A percentile compares a stretch with the other conserved stretches of the same genome.
phyloP scores from a whole-genome alignment of 352 stramenopile genomes.

The Pythium aphanidermatum region DNA sequence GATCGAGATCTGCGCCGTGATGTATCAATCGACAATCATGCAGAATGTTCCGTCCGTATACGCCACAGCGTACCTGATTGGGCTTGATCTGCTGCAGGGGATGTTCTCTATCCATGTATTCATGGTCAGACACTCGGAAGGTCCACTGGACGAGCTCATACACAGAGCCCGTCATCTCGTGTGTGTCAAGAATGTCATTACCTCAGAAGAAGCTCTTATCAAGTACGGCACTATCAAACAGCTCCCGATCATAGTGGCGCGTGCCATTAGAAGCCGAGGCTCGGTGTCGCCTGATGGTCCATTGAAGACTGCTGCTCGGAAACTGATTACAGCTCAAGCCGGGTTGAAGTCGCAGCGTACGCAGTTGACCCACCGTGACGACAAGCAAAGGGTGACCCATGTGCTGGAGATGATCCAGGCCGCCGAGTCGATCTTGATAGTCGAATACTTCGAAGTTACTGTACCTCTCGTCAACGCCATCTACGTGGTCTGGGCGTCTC shows the following conservation, averaged over 20 bases:
- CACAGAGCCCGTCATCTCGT: not conserved
- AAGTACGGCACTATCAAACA: not conserved
- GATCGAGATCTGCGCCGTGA: conserved; percentile 10
- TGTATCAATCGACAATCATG: conserved; percentile 20
- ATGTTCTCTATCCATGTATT: conserved; percentile 7
- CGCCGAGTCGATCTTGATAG: not conserved
- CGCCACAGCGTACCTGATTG: conserved; percentile 9
- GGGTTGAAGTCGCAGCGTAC: not conserved
- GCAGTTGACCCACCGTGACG: not conserved
- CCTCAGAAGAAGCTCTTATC: not conserved
- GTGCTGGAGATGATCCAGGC: not conserved
- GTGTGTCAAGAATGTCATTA: not conserved
- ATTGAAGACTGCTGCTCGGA: not conserved
- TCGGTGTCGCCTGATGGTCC: not conserved
- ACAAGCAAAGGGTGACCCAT: not conserved
- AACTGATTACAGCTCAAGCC: no score
- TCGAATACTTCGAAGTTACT: conserved; percentile 2
- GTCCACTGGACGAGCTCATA: not conserved
- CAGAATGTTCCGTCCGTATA: conserved; percentile 7
- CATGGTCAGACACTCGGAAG: conserved; percentile 8
- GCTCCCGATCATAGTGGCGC: not conserved
- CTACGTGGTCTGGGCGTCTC: not conserved
- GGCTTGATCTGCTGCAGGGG: conserved; percentile 7
- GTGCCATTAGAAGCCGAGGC: not conserved
- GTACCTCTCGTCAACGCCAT: not conserved